A percentile compares a stretch with the other conserved stretches of the same genome.
Evolutionary conservation across 768 basidiomycete genomes (phyloP).

Genomic region (Leucogyrophana mollusca): DNA sequence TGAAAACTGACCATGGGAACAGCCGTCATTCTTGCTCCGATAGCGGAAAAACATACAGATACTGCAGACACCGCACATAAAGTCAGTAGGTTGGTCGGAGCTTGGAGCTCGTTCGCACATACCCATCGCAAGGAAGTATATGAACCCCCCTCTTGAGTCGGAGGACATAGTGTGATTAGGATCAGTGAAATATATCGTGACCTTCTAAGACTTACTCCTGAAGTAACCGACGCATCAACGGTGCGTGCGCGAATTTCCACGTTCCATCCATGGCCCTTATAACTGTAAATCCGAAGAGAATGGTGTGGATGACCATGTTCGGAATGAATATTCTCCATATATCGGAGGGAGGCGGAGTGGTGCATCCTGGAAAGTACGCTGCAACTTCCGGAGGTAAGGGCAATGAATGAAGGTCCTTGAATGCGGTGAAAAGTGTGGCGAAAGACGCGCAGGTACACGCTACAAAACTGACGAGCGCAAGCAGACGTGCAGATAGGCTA

Average conservation of each 20-base stretch:
- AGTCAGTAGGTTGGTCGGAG: no score
- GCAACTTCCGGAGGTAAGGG: not conserved
- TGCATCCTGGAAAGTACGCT: slow-evolving; percentile 2
- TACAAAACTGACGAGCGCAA: slow-evolving; percentile 5
- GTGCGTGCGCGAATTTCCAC: not conserved
- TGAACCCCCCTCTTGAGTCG: slow-evolving; percentile 2
- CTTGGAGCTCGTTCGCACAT: not conserved
- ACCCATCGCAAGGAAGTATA: slow-evolving; percentile 11
- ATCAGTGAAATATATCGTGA: no score
- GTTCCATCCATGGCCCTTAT: not conserved
- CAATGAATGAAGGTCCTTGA: not conserved
- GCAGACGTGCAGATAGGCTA: not conserved
- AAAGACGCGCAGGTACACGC: slow-evolving; percentile 2
- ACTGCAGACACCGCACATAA: not conserved
- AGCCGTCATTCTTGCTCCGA: slow-evolving; percentile 2
- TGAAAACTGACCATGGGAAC: slow-evolving; percentile 1
- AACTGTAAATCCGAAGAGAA: slow-evolving; percentile 8
- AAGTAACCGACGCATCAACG: slow-evolving; percentile 1
- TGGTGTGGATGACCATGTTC: slow-evolving; percentile 2
- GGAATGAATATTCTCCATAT: slow-evolving; percentile 7
- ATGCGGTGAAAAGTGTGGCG: not conserved
- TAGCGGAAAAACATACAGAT: slow-evolving; percentile 3
- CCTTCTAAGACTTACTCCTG: slow-evolving; percentile 7
- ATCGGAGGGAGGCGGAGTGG: slow-evolving; percentile 1
- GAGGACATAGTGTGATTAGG: no score